These are phyloP conservation scores for Penicillium thymicola DNA, from an alignment of 2,329 filamentous ascomycete genomes.

Conservation along the genomic window DNA sequence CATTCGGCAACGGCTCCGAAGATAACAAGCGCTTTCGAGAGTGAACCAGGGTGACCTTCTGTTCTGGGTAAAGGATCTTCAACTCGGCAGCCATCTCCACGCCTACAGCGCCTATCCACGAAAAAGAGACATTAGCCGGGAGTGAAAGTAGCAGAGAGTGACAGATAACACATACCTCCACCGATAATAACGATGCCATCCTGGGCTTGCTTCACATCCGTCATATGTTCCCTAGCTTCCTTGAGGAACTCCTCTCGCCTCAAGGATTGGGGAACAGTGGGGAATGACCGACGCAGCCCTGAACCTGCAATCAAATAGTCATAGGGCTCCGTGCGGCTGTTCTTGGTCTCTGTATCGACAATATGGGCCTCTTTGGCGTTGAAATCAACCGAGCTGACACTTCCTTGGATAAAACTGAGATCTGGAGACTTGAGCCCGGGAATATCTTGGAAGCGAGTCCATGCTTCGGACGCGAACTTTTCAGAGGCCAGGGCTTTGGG, in stretches of 20 bases:
- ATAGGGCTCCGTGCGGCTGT: slow-evolving; percentile 48
- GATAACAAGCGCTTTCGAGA: slow-evolving; percentile 68
- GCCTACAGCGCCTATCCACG: slow-evolving; percentile 62
- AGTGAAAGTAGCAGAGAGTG: too few species aligned
- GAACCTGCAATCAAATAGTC: slow-evolving; percentile 74
- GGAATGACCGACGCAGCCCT: slow-evolving; percentile 67
- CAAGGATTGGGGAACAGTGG: slow-evolving; percentile 67
- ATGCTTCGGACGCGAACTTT: slow-evolving; percentile 63
- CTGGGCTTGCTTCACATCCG: slow-evolving; percentile 47
- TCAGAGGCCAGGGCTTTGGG: slow-evolving; percentile 67
- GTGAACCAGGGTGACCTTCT: slow-evolving; percentile 70
- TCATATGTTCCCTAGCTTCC: slow-evolving; percentile 22
- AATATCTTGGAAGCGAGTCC: slow-evolving; percentile 67
- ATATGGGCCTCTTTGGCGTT: slow-evolving; percentile 59
- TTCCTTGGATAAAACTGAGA: slow-evolving; percentile 65
- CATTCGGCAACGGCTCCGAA: slow-evolving; percentile 67
- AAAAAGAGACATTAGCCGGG: not conserved
- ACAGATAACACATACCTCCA: slow-evolving; percentile 48
- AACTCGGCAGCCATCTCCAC: slow-evolving; percentile 80
- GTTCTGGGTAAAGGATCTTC: slow-evolving; percentile 62
- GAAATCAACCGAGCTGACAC: slow-evolving; percentile 59
- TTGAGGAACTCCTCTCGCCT: slow-evolving; percentile 24
- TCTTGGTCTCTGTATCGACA: slow-evolving; percentile 48
- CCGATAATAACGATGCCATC: slow-evolving; percentile 65
- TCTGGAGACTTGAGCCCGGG: slow-evolving; percentile 62